Percentiles rank a stretch among this genome's conserved stretches.
Evolutionary conservation across 495 filamentous ascomycete genomes (phyloP).

Genomic region (Filosporella fistucella): DNA sequence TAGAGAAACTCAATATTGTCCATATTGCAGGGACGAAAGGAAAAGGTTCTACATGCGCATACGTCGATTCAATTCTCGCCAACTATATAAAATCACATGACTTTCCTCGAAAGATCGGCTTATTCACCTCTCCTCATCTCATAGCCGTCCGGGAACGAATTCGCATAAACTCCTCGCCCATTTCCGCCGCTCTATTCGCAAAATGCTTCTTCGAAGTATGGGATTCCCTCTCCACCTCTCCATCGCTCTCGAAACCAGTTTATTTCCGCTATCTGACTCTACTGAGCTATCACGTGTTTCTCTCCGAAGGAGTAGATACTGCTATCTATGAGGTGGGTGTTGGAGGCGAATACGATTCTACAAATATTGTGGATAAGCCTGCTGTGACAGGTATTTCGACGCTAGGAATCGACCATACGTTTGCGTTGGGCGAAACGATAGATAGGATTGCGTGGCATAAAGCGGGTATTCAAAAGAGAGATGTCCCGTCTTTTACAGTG

Average conservation of each 20-base stretch:
- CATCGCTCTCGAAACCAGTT: constrained; percentile 61
- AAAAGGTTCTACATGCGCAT: constrained; percentile 79
- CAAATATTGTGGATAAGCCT: constrained; percentile 79
- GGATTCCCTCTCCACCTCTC: constrained; percentile 64
- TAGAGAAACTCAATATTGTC: constrained; percentile 68
- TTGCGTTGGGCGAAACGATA: constrained; percentile 74
- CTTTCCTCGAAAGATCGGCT: constrained; percentile 57
- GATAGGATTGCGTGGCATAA: constrained; percentile 98
- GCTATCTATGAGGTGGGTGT: constrained; percentile 92
- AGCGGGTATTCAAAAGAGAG: constrained; percentile 81
- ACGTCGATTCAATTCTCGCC: constrained; percentile 51
- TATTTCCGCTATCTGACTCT: constrained; percentile 91
- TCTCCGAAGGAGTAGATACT: constrained; percentile 73
- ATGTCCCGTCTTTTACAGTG: constrained; percentile 65
- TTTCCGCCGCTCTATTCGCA: constrained; percentile 73
- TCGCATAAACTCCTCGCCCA: constrained; percentile 69
- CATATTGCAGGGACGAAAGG: constrained; percentile 94
- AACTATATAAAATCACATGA: constrained; percentile 29
- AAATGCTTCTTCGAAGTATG: constrained; percentile 87
- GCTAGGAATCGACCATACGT: constrained; percentile 86
- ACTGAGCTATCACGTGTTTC: constrained; percentile 83
- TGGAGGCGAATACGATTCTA: constrained; percentile 89
- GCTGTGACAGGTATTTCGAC: constrained; percentile 73
- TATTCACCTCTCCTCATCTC: constrained; percentile 87
- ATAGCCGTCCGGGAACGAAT: constrained; percentile 87